Evolutionary conservation across 116 monocot species (phyloP), one percentile per base, ranked within the genome.

Genomic region (Papilionanthe hybrid): DNA sequence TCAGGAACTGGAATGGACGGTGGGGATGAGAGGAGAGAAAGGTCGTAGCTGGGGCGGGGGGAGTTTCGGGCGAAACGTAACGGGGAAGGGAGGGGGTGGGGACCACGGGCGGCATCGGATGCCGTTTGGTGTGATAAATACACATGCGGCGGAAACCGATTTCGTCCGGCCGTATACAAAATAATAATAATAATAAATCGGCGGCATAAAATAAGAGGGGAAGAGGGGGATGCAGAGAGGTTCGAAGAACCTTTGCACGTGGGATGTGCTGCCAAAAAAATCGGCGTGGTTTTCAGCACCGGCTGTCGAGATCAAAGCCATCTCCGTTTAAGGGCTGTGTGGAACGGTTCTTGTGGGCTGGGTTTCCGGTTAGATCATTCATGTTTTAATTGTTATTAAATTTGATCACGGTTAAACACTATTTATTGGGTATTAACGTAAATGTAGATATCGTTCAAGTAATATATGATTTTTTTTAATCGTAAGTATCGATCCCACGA

Each of bases 221-320:
- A 28, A 28, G 72, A 9, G 7, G n/a, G 42, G 4, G n/a, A 2
- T 29, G 44, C 41, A 5, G 20, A 5, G 20, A 19, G 41, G n/a
- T 43, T 42, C 18, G 44, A 44, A 19, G 73, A 42, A 73, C 73
- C 73, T 44, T 44, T 73, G 73, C 73, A 73, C 73, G 73, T 73
- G 73, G 73, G 73, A 73, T 9, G 73, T 73, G 43, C 73, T 44
- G 73, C 73, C 71, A 71, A 71, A 71, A 71, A 1, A 18, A 71
- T 71, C 20, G 69, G 73, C 43, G 43, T 73, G 73, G 73, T n/a
- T 73, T 43, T 73, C 73, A 44, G 73, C 69, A 69, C 69, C 69
- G 69, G 25, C 69, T 63, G 63, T 63, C 22, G 6, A 5, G 11
- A 37, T 7, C 1, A 63, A 20, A 23, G 6, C 6, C 20, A 58